Conservation (phyloP, 2,329 filamentous ascomycete species). For the Ophiostoma novo-ulmi region DNA sequence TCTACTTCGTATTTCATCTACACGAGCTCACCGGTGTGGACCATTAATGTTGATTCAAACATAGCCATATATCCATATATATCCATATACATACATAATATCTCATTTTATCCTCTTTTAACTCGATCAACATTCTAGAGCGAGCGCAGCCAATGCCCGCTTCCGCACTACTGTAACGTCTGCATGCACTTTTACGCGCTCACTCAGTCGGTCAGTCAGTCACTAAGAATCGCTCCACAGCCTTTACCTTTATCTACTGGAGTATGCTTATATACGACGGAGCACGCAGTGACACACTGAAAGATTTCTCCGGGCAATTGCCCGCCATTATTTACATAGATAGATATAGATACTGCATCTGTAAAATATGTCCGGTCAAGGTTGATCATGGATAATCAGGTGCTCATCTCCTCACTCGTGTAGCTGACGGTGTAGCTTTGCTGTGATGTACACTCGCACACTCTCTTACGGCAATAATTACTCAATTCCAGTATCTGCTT, state of each 20-base stretch:
- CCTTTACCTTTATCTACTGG: background rate
- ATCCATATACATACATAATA: background rate
- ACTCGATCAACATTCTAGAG: background rate
- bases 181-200: background rate
- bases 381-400: background rate
- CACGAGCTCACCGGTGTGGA: background rate
- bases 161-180: conserved; percentile 5
- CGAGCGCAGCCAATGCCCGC: conserved; percentile 3
- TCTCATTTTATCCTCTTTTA: background rate
- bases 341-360: background rate
- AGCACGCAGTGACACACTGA: background rate
- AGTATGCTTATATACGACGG: background rate
- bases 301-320: conserved; percentile 10
- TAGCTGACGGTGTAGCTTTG: background rate
- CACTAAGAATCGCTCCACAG: background rate
- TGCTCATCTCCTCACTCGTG: background rate
- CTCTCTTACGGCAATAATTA: background rate
- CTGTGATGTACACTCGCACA: too few relatives aligned
- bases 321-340: background rate
- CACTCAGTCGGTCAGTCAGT: background rate
- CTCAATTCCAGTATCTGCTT: background rate
- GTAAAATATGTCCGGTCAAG: background rate
- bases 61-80: background rate
- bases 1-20: background rate
- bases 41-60: background rate